Conservation (phyloP, 1,284 basidiomycete species). For the Moesziomyces sp. region DNA sequence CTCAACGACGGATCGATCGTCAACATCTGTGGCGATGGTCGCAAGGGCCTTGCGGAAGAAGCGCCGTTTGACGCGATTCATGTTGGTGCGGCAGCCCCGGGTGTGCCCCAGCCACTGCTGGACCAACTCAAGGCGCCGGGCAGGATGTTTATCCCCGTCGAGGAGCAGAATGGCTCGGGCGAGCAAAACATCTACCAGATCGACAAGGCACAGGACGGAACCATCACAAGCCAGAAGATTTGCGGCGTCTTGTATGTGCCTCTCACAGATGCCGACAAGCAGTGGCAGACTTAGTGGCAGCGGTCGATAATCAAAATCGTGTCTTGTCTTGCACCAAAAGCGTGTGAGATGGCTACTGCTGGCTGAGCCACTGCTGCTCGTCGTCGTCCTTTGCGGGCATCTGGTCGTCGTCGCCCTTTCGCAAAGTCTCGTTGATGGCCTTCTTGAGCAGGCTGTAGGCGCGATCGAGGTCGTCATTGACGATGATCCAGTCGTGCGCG, state of each 20-base stretch:
- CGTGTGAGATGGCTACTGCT: conserved; percentile 8
- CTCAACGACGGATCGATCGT: conserved; percentile 76
- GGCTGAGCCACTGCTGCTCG: conserved; percentile 39
- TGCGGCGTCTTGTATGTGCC: conserved; percentile 77
- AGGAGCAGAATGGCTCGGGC: conserved; percentile 68
- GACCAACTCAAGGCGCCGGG: conserved; percentile 82
- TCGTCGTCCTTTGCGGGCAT: conserved; percentile 52
- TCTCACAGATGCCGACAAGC: conserved; percentile 50
- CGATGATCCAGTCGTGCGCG: conserved; percentile 84
- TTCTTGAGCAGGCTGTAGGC: conserved; percentile 75
- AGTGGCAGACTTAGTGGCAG: conserved; percentile 25
- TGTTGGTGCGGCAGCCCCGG: conserved; percentile 83
- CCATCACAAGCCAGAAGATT: conserved; percentile 76
- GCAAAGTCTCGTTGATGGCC: conserved; percentile 39
- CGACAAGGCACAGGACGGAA: conserved; percentile 76
- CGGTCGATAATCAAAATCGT: not conserved
- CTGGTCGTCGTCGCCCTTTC: conserved; percentile 41
- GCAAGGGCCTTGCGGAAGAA: conserved; percentile 70
- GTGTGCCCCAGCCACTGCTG: conserved; percentile 75
- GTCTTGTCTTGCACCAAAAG: no score
- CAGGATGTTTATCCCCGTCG: conserved; percentile 93
- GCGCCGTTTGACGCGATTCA: conserved; percentile 90
- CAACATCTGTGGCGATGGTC: conserved; percentile 77
- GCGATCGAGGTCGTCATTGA: conserved; percentile 89
- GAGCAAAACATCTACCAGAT: conserved; percentile 58